Conservation (phyloP, 2,329 filamentous ascomycete genomes). For the Chrysoporthe cubensis region DNA sequence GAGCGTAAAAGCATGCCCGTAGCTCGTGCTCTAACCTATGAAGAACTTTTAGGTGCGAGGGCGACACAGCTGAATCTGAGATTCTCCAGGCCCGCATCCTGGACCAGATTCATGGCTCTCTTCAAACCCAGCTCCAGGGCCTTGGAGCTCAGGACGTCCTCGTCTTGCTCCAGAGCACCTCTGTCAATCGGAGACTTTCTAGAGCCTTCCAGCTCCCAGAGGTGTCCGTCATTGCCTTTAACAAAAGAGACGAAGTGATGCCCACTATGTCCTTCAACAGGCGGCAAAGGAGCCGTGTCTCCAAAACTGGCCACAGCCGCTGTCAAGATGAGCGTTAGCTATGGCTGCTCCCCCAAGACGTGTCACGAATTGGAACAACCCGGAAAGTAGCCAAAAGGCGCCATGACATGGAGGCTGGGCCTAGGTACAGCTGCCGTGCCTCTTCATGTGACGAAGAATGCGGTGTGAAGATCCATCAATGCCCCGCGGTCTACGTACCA, state of each 20-base stretch:
- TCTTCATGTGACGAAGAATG: neutral
- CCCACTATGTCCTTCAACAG: slow-evolving; percentile 59
- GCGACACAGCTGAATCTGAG: slow-evolving; percentile 45
- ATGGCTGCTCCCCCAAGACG: neutral
- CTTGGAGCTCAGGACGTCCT: slow-evolving; percentile 67
- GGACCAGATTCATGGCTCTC: slow-evolving; percentile 46
- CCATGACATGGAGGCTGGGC: neutral
- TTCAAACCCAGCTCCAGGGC: slow-evolving; percentile 66
- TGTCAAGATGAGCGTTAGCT: slow-evolving; percentile 3
- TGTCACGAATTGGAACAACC: neutral
- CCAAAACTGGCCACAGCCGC: slow-evolving; percentile 68
- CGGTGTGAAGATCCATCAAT: neutral
- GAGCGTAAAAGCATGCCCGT: neutral
- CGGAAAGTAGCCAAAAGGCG: neutral
- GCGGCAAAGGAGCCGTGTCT: slow-evolving; percentile 66
- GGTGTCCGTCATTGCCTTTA: slow-evolving; percentile 62
- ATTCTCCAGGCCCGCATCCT: slow-evolving; percentile 38
- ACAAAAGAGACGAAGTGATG: slow-evolving; percentile 85
- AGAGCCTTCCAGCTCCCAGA: slow-evolving; percentile 82
- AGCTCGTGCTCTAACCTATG: neutral
- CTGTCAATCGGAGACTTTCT: slow-evolving; percentile 75
- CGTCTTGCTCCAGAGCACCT: slow-evolving; percentile 55
- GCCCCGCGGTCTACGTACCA: slow-evolving; percentile 34
- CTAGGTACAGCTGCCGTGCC: neutral
- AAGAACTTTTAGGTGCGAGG: slow-evolving; percentile 36